Evolutionary conservation across 1,284 basidiomycete species (phyloP).

Genomic region (Irpex rosettiformis): DNA sequence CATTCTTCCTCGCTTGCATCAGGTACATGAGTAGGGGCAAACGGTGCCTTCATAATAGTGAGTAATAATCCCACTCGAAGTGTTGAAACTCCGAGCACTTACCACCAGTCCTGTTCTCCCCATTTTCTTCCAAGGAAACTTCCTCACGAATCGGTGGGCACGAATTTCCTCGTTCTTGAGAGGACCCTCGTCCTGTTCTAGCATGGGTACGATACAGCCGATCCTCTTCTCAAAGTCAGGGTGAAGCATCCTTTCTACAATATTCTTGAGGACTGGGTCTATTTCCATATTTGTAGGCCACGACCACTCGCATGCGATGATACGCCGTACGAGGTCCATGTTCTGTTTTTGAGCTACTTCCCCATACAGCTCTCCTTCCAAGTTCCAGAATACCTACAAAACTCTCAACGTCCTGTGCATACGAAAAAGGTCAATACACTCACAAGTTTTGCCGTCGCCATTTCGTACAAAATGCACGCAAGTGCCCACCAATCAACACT

Average conservation of each 20-base stretch:
- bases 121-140: slow-evolving; percentile 14
- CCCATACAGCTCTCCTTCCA: background rate
- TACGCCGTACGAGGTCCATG: slow-evolving; percentile 14
- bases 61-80: slow-evolving; percentile 34
- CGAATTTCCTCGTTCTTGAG: slow-evolving; percentile 19
- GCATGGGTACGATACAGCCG: slow-evolving; percentile 29
- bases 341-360: slow-evolving; percentile 2
- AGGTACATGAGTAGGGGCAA: slow-evolving; percentile 17
- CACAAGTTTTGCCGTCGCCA: slow-evolving; percentile 59
- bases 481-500: slow-evolving; percentile 78
- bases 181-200: slow-evolving; percentile 18
- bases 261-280: slow-evolving; percentile 35
- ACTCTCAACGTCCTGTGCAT: background rate
- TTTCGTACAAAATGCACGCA: slow-evolving; percentile 74
- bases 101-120: slow-evolving; percentile 12
- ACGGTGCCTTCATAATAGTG: slow-evolving; percentile 20
- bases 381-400: slow-evolving; percentile 3
- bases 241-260: slow-evolving; percentile 39
- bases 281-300: slow-evolving; percentile 23
- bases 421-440: slow-evolving; percentile 17
- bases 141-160: slow-evolving; percentile 23
- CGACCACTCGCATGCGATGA: background rate
- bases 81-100: slow-evolving; percentile 1
- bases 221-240: slow-evolving; percentile 35
- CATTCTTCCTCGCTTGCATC: slow-evolving; percentile 21